Conservation (phyloP, 805 yeast genomes). For the Ogataea zsoltii region DNA sequence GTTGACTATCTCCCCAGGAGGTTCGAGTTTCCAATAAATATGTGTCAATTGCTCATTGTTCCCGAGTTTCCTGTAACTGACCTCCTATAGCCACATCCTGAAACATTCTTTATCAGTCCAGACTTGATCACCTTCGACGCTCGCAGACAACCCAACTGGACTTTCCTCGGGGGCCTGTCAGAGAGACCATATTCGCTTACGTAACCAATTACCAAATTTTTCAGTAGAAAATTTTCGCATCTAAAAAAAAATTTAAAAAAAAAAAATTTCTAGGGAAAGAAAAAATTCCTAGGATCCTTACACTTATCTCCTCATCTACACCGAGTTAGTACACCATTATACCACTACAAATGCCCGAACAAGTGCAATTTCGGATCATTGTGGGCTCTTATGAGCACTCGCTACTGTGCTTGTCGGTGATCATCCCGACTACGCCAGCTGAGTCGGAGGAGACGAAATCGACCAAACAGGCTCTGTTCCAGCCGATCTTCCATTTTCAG, state of each 20-base stretch:
- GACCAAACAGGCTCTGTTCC: slow-evolving; percentile 64
- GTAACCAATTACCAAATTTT: background rate
- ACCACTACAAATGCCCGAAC: background rate
- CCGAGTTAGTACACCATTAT: background rate
- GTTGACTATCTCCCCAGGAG: too few species aligned
- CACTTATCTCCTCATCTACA: background rate
- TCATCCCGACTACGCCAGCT: slow-evolving; percentile 40
- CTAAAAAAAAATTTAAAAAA: too few species aligned
- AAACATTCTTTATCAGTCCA: too few species aligned
- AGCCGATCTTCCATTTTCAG: slow-evolving; percentile 93
- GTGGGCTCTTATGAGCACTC: slow-evolving; percentile 97
- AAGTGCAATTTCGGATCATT: slow-evolving; percentile 66
- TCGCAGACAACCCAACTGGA: too few species aligned
- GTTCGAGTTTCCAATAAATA: too few species aligned
- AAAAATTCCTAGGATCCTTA: background rate
- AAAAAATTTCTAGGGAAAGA: too few species aligned
- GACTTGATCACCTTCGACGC: too few species aligned
- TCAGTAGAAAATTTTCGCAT: slow-evolving; percentile 1
- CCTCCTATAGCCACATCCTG: too few species aligned
- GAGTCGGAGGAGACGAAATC: slow-evolving; percentile 18
- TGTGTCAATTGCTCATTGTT: too few species aligned
- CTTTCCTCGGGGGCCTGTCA: too few species aligned
- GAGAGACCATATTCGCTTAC: too few species aligned
- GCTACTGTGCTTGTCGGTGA: slow-evolving; percentile 75
- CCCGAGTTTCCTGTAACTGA: too few species aligned